Conservation (phyloP, 2,329 filamentous ascomycete species). For the Ophiostoma angusticollis region DNA sequence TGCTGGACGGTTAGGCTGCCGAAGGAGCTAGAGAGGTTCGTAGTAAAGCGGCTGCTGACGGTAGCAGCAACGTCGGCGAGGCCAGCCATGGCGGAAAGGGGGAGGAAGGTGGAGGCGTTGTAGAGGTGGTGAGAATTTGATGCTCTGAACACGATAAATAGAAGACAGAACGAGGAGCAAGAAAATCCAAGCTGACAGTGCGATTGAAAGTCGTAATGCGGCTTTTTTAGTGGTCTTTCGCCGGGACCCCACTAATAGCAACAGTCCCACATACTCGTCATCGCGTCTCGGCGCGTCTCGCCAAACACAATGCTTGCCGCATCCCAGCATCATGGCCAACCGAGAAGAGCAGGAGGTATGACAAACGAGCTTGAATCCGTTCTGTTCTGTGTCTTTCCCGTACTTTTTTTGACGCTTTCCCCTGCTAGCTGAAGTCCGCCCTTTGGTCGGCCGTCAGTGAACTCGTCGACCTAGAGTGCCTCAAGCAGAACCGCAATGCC, state of each 20-base stretch:
- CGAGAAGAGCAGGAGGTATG: conserved; percentile 19
- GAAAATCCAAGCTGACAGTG: no score
- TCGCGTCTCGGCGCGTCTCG: not conserved
- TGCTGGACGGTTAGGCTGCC: conserved; percentile 36
- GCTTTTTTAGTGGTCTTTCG: no score
- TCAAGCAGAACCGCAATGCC: conserved; percentile 64
- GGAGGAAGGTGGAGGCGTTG: no score
- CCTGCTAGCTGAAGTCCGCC: conserved; percentile 58
- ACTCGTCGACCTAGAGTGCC: conserved; percentile 75
- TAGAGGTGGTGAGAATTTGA: no score
- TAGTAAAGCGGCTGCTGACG: conserved; percentile 25
- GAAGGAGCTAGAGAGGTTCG: conserved; percentile 38
- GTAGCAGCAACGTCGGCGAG: conserved; percentile 16
- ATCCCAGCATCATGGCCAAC: conserved; percentile 17
- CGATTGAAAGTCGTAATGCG: no score
- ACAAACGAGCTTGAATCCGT: no score
- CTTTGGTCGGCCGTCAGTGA: conserved; percentile 76
- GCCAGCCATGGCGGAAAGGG: conserved; percentile 16
- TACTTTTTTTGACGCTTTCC: not conserved
- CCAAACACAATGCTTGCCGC: no score
- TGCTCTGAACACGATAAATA: not conserved
- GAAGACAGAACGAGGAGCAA: no score
- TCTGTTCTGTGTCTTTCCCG: no score
- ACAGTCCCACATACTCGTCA: not conserved
- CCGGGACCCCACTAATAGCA: no score